Evolutionary conservation across 1,284 basidiomycete genomes (phyloP), one percentile per base, ranked within the genome.

Genomic region (Apiotrichum veenhuisii): DNA sequence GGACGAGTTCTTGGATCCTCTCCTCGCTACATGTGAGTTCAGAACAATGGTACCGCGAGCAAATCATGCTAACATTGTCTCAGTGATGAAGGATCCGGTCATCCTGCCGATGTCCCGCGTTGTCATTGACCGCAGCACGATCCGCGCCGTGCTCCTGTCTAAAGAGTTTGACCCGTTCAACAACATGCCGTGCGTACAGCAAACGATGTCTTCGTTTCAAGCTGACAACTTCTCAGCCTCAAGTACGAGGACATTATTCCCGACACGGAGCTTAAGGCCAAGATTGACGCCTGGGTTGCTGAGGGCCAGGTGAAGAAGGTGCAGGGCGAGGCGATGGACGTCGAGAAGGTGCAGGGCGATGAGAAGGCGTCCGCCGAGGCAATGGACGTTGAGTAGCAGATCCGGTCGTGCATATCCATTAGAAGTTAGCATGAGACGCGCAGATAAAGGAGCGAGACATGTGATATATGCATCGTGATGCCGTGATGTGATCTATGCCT

Each of bases 81-180:
- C 65, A 95, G 92, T 99, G 56, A 99, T 99, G 96, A 87, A 86
- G 57, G 92, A 98, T 73, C 96, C 96, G 1, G 95, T 98, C 58
- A 84, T 85, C 42, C 77, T 99, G 48, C 96, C 96, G 0, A 86
- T 88, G 0, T 97, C 93, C 2, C 83, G 82, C 54, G 80, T 85
- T 0, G 82, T 89, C 27, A 77, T 99, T 46, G 96, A 99, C 74
- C 84, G 89, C 40, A 83, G 88, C 1, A 98, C 95, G 1, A 98
- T 99, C 80, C 96, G 97, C 71, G 89, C 92, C 1, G 92, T 95
- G 72, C 79, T 98, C 45, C 79, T 98, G 25, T 95, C 92, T 2
- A 95, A 98, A 71, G 79, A 86, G 20, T 91, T 86, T 55, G 91
- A 94, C 74, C 92, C 92, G 0, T 94, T 94, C 82, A 95, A 93